phyloP scores from a whole-genome alignment of 116 monocot genomes.

The Trichopus zeylanicus region DNA sequence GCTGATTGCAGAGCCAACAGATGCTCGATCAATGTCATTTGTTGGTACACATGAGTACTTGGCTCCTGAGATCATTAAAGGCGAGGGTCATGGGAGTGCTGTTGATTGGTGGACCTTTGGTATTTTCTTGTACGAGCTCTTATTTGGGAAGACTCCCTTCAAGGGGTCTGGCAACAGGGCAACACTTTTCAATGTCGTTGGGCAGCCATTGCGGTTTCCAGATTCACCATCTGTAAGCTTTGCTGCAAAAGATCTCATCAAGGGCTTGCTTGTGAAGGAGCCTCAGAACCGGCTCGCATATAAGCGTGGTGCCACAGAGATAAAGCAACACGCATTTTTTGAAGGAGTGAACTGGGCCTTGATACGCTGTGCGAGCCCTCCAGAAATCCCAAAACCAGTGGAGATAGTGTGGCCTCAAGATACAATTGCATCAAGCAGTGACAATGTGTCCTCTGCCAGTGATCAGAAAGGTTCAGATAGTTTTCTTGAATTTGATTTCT shows the following conservation, averaged over 20 bases:
- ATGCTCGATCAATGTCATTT: conserved; percentile 52
- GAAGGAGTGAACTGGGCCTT: conserved; percentile 56
- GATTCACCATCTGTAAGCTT: conserved; percentile 32
- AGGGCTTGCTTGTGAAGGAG: conserved; percentile 46
- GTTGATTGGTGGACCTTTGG: conserved; percentile 74
- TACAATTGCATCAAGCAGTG: neutral
- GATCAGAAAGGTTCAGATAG: conserved; percentile 1
- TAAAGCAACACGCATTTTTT: conserved; percentile 51
- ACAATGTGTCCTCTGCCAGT: neutral
- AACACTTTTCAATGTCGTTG: conserved; percentile 48
- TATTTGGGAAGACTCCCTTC: conserved; percentile 54
- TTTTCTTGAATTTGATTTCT: neutral
- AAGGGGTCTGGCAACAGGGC: conserved; percentile 44
- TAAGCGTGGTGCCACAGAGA: conserved; percentile 48
- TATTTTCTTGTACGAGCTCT: conserved; percentile 49
- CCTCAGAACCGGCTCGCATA: conserved; percentile 32
- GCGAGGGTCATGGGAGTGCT: conserved; percentile 59
- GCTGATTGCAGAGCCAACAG: conserved; percentile 49
- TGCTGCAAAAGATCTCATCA: conserved; percentile 30
- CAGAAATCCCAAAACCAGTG: conserved; percentile 35
- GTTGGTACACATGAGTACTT: conserved; percentile 55
- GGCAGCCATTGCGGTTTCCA: conserved; percentile 35
- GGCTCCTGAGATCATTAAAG: conserved; percentile 52
- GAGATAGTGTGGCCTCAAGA: conserved; percentile 6
- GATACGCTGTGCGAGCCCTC: conserved; percentile 47